A percentile compares a stretch with the other conserved stretches of the same genome.
Evolutionary conservation across 139 green algal species (phyloP).

Genomic region (Closterium sp.): DNA sequence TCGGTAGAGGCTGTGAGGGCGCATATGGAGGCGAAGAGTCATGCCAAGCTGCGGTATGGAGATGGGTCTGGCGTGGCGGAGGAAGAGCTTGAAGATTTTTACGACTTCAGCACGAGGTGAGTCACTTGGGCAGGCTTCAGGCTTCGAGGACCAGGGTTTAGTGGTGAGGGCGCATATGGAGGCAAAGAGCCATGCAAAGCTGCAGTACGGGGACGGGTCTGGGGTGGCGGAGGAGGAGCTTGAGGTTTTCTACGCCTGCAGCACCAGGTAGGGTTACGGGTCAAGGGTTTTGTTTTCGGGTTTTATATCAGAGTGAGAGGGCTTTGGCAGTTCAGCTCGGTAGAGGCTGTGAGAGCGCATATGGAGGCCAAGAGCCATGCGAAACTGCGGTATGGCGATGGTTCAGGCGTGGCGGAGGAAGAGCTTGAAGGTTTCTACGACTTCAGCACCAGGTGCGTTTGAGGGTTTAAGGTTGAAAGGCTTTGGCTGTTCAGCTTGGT

Average conservation of each 20-base stretch:
- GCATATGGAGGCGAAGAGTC: constrained; percentile 43
- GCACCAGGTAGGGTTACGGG: too few relatives aligned
- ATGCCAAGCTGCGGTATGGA: constrained; percentile 49
- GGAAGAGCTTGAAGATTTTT: constrained; percentile 51
- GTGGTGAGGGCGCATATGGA: constrained; percentile 31
- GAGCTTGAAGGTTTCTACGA: constrained; percentile 51
- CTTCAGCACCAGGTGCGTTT: constrained; percentile 3
- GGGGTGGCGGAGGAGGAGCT: constrained; percentile 34
- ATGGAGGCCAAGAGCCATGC: constrained; percentile 42
- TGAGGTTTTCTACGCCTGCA: constrained; percentile 49
- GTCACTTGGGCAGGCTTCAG: not conserved
- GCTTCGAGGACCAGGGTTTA: not conserved
- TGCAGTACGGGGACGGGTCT: constrained; percentile 38
- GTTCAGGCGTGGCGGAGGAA: constrained; percentile 11
- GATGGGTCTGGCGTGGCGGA: constrained; percentile 27
- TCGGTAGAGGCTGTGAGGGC: constrained; percentile 15
- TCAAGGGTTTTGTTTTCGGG: too few relatives aligned
- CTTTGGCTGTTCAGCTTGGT: not conserved
- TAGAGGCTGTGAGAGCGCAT: constrained; percentile 26
- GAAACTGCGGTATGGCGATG: constrained; percentile 44
- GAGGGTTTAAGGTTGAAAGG: not conserved
- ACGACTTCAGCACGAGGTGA: constrained; percentile 46
- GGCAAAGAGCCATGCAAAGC: constrained; percentile 45
- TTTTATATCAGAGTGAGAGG: not conserved
- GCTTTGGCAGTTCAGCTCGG: not conserved